Conservation (phyloP, 2,329 filamentous ascomycete species). For the Coleophoma eucalyptorum region DNA sequence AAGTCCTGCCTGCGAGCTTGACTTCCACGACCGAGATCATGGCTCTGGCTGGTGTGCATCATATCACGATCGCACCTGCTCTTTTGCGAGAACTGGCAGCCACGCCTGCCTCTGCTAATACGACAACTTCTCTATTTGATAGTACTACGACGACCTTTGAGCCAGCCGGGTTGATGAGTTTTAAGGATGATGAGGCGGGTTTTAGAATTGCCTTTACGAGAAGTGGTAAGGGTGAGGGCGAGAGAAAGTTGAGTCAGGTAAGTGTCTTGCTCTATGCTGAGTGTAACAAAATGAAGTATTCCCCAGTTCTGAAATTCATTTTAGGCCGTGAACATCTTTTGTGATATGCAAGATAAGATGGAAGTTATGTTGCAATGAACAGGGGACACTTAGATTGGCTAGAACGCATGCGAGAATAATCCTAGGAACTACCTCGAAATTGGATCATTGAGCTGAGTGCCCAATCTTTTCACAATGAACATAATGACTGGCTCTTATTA, state of each 20-base stretch:
- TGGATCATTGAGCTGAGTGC: too few relatives aligned
- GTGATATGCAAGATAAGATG: conserved; percentile 48
- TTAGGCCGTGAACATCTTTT: conserved; percentile 55
- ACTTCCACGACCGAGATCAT: conserved; percentile 56
- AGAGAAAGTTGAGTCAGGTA: conserved; percentile 44
- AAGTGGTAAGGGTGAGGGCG: conserved; percentile 40
- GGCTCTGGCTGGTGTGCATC: conserved; percentile 50
- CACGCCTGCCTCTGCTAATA: conserved; percentile 5
- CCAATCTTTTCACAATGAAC: too few relatives aligned
- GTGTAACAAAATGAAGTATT: background rate
- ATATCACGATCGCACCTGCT: conserved; percentile 54
- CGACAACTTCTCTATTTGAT: conserved; percentile 16
- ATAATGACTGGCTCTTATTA: too few relatives aligned
- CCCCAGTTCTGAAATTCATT: background rate
- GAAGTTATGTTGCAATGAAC: conserved; percentile 29
- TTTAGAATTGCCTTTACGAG: conserved; percentile 49
- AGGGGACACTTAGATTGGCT: too few relatives aligned
- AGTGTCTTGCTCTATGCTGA: conserved; percentile 10
- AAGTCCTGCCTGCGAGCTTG: conserved; percentile 53
- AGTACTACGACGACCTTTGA: background rate
- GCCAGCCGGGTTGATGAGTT: conserved; percentile 7
- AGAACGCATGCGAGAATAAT: too few relatives aligned
- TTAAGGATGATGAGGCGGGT: conserved; percentile 36
- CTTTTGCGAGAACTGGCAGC: conserved; percentile 33
- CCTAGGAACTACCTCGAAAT: too few relatives aligned